These are phyloP conservation scores for Plasmodium vivax DNA, from an alignment of 169 alveolate species.

Conservation along the genomic window DNA sequence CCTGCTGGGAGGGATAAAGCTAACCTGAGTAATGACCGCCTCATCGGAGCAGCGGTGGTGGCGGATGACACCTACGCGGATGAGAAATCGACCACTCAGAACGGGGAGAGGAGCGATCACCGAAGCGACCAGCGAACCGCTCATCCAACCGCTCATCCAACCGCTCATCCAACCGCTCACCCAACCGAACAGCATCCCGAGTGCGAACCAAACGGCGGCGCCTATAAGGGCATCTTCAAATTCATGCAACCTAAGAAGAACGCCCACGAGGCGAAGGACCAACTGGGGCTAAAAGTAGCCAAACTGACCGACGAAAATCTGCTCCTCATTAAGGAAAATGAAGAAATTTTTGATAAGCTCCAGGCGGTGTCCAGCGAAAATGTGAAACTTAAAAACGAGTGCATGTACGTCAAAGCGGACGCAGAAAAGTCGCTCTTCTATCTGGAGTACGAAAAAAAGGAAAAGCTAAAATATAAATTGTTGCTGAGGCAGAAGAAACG, in stretches of 20 bases:
- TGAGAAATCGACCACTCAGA: background rate
- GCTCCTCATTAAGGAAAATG: slow-evolving; percentile 64
- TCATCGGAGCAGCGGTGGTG: background rate
- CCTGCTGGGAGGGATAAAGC: background rate
- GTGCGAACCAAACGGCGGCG: background rate
- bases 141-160: too few relatives aligned
- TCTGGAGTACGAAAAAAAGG: slow-evolving; percentile 69
- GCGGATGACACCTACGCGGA: background rate
- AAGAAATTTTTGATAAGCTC: slow-evolving; percentile 62
- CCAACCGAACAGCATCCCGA: too few relatives aligned
- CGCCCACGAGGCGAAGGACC: background rate
- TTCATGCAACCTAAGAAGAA: slow-evolving; percentile 19
- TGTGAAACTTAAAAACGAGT: slow-evolving; percentile 66
- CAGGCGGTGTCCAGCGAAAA: slow-evolving; percentile 51
- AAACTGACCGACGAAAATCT: slow-evolving; percentile 51
- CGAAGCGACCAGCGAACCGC: too few relatives aligned
- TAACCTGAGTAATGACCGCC: background rate
- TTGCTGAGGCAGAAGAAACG: slow-evolving; percentile 37
- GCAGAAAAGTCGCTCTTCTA: slow-evolving; percentile 61
- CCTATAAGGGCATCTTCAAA: slow-evolving; percentile 9
- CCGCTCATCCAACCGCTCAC: too few relatives aligned
- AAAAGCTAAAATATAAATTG: slow-evolving; percentile 68
- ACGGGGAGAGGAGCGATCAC: background rate
- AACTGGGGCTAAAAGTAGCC: slow-evolving; percentile 17
- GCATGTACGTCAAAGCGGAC: slow-evolving; percentile 48